phyloP scores from a whole-genome alignment of 805 yeast species.

The Candida stauntonica region DNA sequence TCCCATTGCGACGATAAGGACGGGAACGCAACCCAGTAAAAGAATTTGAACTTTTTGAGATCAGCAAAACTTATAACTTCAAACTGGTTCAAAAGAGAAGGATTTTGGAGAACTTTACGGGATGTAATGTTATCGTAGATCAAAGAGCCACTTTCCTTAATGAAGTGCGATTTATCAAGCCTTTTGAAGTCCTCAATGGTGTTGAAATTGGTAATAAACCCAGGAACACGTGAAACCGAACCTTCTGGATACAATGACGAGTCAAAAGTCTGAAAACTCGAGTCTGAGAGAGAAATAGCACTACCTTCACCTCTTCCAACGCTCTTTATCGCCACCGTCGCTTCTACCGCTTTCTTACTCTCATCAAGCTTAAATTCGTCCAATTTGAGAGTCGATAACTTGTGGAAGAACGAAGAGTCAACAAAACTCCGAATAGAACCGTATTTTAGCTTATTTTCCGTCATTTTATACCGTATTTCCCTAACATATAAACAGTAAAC shows the following conservation, averaged over 20 bases:
- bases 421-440: constrained; percentile 63
- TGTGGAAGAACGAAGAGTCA: constrained; percentile 83
- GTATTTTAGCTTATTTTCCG: constrained; percentile 22
- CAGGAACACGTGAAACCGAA: constrained; percentile 30
- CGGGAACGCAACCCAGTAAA: constrained; percentile 89
- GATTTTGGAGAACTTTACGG: constrained; percentile 34
- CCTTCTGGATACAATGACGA: constrained; percentile 16
- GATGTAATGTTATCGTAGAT: constrained; percentile 29
- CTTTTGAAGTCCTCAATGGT: constrained; percentile 81
- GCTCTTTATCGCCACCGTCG: constrained; percentile 29
- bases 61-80: constrained; percentile 73
- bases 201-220: constrained; percentile 58
- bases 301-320: constrained; percentile 30
- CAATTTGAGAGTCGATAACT: constrained; percentile 67
- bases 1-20: constrained; percentile 51
- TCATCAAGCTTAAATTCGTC: constrained; percentile 59
- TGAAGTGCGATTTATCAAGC: constrained; percentile 55
- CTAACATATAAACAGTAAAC: too few relatives aligned
- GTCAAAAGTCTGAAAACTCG: constrained; percentile 29
- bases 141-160: constrained; percentile 38
- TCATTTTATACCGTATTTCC: too few relatives aligned
- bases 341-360: constrained; percentile 24
- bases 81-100: constrained; percentile 40
- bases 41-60: constrained; percentile 80
- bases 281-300: constrained; percentile 20